A percentile compares a stretch with the other conserved stretches of the same genome.
phyloP scores from a whole-genome alignment of 495 filamentous ascomycete genomes.

The Aspergillus diversus region DNA sequence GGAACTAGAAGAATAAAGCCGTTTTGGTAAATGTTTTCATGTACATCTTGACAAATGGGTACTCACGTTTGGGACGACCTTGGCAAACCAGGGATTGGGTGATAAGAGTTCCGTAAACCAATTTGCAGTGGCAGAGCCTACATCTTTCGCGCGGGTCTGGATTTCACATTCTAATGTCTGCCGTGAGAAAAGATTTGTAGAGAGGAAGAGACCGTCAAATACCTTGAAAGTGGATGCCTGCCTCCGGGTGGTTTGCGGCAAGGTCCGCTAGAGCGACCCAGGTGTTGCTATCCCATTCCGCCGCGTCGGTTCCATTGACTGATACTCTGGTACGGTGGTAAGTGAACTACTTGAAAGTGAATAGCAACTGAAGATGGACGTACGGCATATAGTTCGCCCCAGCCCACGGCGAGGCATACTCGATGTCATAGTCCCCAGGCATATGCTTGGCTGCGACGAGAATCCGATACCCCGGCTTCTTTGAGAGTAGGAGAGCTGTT shows the following conservation, averaged over 20 bases:
- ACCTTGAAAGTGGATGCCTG: constrained; percentile 84
- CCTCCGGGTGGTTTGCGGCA: constrained; percentile 69
- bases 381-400: constrained; percentile 87
- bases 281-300: constrained; percentile 59
- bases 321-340: background rate
- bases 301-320: background rate
- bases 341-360: background rate
- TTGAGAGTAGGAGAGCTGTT: constrained; percentile 74
- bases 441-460: constrained; percentile 70
- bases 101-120: background rate
- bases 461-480: constrained; percentile 41
- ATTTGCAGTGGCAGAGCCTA: background rate
- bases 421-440: constrained; percentile 93
- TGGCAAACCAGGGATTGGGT: constrained; percentile 62
- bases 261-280: constrained; percentile 63
- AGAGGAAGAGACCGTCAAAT: constrained; percentile 3
- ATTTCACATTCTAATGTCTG: background rate
- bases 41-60: background rate
- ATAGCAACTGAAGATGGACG: background rate
- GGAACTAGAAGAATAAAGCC: constrained; percentile 22
- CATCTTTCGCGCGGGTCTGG: constrained; percentile 5
- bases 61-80: background rate
- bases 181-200: background rate
- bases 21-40: constrained; percentile 45
- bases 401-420: constrained; percentile 91